Base-by-base conservation (phyloP, 2,329 filamentous ascomycete species). In the Fusarium camptoceras region DNA sequence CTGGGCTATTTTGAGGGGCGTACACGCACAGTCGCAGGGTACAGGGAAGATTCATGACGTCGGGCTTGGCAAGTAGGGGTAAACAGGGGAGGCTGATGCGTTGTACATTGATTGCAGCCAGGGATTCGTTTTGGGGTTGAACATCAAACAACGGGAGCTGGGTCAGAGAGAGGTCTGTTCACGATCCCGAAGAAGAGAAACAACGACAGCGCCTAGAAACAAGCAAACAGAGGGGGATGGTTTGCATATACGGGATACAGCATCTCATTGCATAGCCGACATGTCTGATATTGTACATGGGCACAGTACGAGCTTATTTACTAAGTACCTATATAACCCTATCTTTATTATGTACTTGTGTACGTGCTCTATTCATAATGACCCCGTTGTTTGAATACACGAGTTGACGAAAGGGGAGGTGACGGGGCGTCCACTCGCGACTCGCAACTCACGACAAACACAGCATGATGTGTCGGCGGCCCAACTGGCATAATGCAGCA, bases 131-230 rank as follows among this genome's bases (percentile, higher is more conserved):
- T 72, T 60, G 56, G 65, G 63, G 57, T 73, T 37, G 55, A 59
- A 70, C 63, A 65, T 59, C 63, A 65, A 66, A 56, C 61, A 65
- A 27, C 61, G 49, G 73, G 57, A 71, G 51, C 57, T 63, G 58
- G 73, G 64, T 72, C 73, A 76, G 66, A 69, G 55, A 67, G 71
- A 75, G 73, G 73, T 63, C 73, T 76, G 73, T 76, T 73, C 73
- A 53, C 69, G 57, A 70, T 73, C 65, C 69, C 69, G 73, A 75
- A 64, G 60, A 61, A 72, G 61, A 72, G 61, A 69, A 62, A 66
- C 61, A 59, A 66, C 54, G 55, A 68, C 60, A 71, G 53, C 73
- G 70, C 59, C 41, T 34, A 59, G 55, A 63, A 57, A 53, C 51
- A 59, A 47, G 44, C 59, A 59, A 63, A 41, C 49, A 27, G 49